These are phyloP conservation scores for Alternaria ventricosa DNA, from an alignment of 2,329 filamentous ascomycete genomes.

Conservation along the genomic window DNA sequence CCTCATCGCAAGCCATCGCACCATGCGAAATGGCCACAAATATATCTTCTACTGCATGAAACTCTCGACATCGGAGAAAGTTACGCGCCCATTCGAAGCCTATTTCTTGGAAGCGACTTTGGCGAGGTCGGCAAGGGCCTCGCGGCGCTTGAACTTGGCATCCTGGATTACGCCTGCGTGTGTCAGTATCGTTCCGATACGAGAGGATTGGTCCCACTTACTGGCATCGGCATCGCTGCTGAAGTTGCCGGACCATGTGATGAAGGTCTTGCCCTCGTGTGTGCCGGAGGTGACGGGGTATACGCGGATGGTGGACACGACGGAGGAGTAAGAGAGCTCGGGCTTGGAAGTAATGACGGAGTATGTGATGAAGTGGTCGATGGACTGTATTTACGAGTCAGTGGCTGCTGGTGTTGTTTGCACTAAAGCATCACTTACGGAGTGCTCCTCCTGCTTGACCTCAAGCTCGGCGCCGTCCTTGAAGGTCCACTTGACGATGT, in stretches of 20 bases:
- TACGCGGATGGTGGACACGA: conserved; percentile 70
- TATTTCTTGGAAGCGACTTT: conserved; percentile 55
- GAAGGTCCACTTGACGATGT: conserved; percentile 74
- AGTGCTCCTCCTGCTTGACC: conserved; percentile 79
- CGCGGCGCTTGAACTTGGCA: conserved; percentile 77
- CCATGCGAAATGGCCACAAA: not conserved
- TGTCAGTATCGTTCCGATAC: not conserved
- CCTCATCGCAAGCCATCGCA: not conserved
- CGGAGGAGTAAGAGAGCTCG: conserved; percentile 69
- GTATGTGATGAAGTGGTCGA: conserved; percentile 79
- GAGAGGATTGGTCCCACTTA: conserved; percentile 46
- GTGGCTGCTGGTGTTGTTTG: not conserved
- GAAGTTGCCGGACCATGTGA: conserved; percentile 74
- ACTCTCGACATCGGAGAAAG: not conserved
- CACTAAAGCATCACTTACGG: conserved; percentile 55
- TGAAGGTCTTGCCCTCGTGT: conserved; percentile 68
- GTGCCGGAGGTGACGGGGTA: conserved; percentile 72
- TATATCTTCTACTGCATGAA: not conserved
- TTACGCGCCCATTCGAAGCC: conserved; percentile 1
- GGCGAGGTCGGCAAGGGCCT: conserved; percentile 71
- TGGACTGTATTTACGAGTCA: conserved; percentile 34
- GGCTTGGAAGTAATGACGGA: conserved; percentile 71
- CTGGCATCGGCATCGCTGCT: conserved; percentile 73
- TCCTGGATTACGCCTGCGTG: conserved; percentile 71
- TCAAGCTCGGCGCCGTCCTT: conserved; percentile 72